Evolutionary conservation across 192 early-diverging fungal genomes (phyloP).

Genomic region (Geranomyces variabilis): DNA sequence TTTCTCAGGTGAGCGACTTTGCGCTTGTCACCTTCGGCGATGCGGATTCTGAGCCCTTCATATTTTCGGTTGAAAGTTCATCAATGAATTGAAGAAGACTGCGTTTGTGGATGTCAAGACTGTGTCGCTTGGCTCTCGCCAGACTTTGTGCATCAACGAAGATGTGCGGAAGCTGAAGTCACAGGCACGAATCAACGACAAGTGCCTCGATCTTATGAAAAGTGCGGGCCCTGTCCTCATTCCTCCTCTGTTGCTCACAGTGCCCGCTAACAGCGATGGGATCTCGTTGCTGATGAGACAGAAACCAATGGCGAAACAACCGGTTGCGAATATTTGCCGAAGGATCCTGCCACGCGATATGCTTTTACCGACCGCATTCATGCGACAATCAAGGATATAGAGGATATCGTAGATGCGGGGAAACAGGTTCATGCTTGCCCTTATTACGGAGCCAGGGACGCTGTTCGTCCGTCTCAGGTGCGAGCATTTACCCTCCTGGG

Average conservation of each 20-base stretch:
- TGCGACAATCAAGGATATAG: conserved; percentile 71
- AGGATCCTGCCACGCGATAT: background rate
- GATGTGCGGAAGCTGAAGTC: conserved; percentile 57
- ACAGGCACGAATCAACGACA: conserved; percentile 71
- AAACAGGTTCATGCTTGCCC: conserved; percentile 65
- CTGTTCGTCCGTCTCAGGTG: conserved; percentile 58
- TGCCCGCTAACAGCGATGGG: background rate
- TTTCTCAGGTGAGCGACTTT: conserved; percentile 71
- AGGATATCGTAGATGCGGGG: conserved; percentile 76
- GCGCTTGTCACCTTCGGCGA: too few species aligned
- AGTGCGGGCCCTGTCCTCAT: conserved; percentile 24
- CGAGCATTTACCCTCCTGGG: background rate
- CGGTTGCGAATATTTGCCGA: conserved; percentile 17
- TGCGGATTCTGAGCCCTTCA: too few species aligned
- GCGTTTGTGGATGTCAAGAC: conserved; percentile 62
- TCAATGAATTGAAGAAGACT: conserved; percentile 83
- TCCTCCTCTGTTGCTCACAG: background rate
- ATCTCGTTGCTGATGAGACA: conserved; percentile 19
- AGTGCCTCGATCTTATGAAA: conserved; percentile 85
- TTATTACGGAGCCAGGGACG: conserved; percentile 79
- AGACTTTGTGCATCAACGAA: conserved; percentile 82
- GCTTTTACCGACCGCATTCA: conserved; percentile 24
- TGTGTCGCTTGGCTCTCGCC: conserved; percentile 80
- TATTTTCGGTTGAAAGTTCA: conserved; percentile 50
- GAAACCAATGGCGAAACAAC: background rate